Evolutionary conservation across 176 grass and related monocot species (phyloP).

Genomic region (Rhynchospora pubera): DNA sequence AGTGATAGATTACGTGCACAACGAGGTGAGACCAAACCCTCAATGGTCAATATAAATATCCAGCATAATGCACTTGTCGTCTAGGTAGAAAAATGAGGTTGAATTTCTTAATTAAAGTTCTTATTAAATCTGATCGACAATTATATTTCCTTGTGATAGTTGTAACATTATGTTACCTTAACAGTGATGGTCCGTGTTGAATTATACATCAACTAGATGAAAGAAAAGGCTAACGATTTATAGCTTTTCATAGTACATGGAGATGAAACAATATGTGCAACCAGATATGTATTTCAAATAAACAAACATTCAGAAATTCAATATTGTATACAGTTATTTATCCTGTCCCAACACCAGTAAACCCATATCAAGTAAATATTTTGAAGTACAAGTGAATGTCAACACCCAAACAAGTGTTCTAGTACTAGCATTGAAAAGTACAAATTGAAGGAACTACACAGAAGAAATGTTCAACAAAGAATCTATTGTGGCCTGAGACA

Average conservation of each 20-base stretch:
- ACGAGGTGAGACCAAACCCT: no score
- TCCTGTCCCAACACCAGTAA: slow-evolving; percentile 1
- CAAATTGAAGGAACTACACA: slow-evolving; percentile 8
- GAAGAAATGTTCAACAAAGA: background rate
- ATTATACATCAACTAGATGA: background rate
- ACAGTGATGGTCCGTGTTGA: background rate
- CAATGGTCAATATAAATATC: no score
- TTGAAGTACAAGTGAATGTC: background rate
- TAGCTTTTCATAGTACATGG: no score
- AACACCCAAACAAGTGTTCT: slow-evolving; percentile 16
- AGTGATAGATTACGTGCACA: no score
- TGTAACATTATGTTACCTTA: background rate
- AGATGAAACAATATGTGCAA: no score
- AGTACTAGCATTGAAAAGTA: background rate
- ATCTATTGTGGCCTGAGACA: slow-evolving; percentile 2
- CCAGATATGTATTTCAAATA: background rate
- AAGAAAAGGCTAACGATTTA: background rate
- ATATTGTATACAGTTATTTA: slow-evolving; percentile 17
- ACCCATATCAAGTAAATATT: background rate
- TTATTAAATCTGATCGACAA: background rate
- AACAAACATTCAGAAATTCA: background rate
- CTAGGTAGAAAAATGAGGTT: no score
- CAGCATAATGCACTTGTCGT: background rate
- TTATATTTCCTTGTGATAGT: no score
- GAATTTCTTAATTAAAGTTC: background rate